Base-by-base conservation (phyloP, 2,329 filamentous ascomycete genomes). In the Shiraia sp. region DNA sequence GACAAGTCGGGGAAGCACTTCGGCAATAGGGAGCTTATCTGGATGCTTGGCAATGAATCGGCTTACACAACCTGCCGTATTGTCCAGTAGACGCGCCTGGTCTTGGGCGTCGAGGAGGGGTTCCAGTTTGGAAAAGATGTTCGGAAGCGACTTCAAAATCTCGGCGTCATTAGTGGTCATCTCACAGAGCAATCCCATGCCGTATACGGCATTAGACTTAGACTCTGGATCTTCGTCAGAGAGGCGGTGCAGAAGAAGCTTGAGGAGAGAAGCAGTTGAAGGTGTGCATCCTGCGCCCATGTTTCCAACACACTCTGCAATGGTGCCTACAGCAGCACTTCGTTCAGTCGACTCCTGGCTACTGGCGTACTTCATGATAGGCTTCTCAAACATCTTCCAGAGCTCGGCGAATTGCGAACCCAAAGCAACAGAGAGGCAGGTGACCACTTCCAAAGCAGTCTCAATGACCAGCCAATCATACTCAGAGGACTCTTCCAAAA, bases 381-480 rank as follows among this genome's bases (percentile, higher is more conserved):
- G 88, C 79, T 93, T 92, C 77, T 96, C 88, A 56, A 96, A 96
- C 59, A 95, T 85, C 78, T 95, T 95, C 90, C 90, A 97, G 49
- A 96, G 78, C 75, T 96, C 87, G 41, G 80, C 79, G 61, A 96
- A 97, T 56, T 85, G 83, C 15, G 80, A 70, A 27, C 93, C 93
- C 10, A 97, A 83, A 23, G 90, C 90, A 32, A 83, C 82, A 14
- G 91, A 85, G 28, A 97, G 81, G 26, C 88, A 90, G 36, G 90
- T 89, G 36, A 96, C 79, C 32, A 95, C 90, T 54, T 97, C 93
- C 40, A 97, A 81, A 25, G 90, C 91, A 8, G 90, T 96, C 74
- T 99, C 93, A 40, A 97, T 87, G 36, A 96, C 86, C 13, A 96
- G 82, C 93, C 93, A 97, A 76, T 97, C 93, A 63, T 95, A 96